Evolutionary conservation across 176 grass and related monocot genomes (phyloP).

Genomic region (Phoenix dactylifera): DNA sequence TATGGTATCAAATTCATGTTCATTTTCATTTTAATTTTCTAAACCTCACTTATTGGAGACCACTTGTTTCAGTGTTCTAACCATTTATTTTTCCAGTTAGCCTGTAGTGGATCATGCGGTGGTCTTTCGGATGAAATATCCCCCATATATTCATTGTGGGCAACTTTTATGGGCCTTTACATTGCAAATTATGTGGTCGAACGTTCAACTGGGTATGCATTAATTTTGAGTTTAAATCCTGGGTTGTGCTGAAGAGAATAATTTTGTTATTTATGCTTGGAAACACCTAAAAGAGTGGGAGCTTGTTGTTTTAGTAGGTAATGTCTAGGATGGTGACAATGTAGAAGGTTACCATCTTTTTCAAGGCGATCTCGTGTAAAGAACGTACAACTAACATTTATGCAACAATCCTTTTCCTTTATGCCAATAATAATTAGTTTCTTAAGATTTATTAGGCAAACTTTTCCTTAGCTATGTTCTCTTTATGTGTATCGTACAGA

Average conservation of each 20-base stretch:
- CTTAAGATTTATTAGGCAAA: neutral
- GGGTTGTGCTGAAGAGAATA: no score
- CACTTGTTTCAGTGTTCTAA: slow-evolving; percentile 17
- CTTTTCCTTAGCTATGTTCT: slow-evolving; percentile 9
- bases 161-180: slow-evolving; percentile 91
- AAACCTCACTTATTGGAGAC: neutral
- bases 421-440: no score
- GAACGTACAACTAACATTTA: no score
- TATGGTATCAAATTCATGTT: slow-evolving; percentile 17
- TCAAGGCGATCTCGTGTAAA: no score
- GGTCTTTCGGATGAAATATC: slow-evolving; percentile 64
- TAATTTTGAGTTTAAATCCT: neutral
- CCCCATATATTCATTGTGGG: slow-evolving; percentile 88
- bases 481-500: slow-evolving; percentile 29
- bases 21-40: slow-evolving; percentile 1
- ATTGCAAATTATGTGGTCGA: slow-evolving; percentile 96
- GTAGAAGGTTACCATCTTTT: no score
- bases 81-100: slow-evolving; percentile 52
- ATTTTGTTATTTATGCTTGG: no score
- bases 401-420: no score
- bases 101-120: slow-evolving; percentile 57
- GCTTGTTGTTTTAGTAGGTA: no score
- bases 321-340: no score
- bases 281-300: no score
- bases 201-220: slow-evolving; percentile 79